Percentiles rank a stretch among this genome's conserved stretches.
Conservation (phyloP, 2,329 filamentous ascomycete genomes). For the Aspergillus sergii region DNA sequence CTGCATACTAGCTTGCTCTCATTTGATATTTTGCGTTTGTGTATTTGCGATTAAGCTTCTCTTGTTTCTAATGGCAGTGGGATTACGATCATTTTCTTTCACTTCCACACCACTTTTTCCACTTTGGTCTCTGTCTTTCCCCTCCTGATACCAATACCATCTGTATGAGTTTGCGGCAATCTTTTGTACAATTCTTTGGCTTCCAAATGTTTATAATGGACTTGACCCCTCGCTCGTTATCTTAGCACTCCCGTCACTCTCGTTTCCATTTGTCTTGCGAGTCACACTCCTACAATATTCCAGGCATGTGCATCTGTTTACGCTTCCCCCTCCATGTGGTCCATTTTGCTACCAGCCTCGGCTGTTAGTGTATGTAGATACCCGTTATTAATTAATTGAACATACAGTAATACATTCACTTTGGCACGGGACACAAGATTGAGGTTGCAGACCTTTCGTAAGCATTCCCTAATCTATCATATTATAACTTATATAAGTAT, state of each 20-base stretch:
- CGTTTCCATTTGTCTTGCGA: slow-evolving; percentile 6
- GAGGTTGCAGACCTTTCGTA: not conserved
- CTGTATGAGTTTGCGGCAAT: slow-evolving; percentile 6
- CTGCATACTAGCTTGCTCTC: not conserved
- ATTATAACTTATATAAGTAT: not conserved
- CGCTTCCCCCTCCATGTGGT: not conserved
- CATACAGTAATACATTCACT: slow-evolving; percentile 2
- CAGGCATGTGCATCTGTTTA: not conserved
- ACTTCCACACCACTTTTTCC: not conserved
- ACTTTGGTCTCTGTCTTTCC: not conserved
- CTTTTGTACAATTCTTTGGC: slow-evolving; percentile 18
- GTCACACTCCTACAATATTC: not conserved
- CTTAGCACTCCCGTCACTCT: slow-evolving; percentile 2
- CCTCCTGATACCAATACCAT: slow-evolving; percentile 9
- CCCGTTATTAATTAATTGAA: slow-evolving; percentile 15
- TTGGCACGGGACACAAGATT: not conserved
- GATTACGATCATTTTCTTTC: slow-evolving; percentile 13
- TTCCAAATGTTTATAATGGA: slow-evolving; percentile 2
- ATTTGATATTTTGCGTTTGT: slow-evolving; percentile 8
- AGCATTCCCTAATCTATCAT: not conserved
- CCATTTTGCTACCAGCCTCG: slow-evolving; percentile 5
- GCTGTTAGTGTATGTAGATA: slow-evolving; percentile 17
- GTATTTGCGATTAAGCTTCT: not conserved
- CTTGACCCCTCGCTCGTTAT: not conserved
- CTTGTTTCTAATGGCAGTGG: slow-evolving; percentile 10